Percentiles rank a stretch among this genome's conserved stretches.
Conservation (phyloP, 73 alveolate genomes). For the Blepharisma japonicum region DNA sequence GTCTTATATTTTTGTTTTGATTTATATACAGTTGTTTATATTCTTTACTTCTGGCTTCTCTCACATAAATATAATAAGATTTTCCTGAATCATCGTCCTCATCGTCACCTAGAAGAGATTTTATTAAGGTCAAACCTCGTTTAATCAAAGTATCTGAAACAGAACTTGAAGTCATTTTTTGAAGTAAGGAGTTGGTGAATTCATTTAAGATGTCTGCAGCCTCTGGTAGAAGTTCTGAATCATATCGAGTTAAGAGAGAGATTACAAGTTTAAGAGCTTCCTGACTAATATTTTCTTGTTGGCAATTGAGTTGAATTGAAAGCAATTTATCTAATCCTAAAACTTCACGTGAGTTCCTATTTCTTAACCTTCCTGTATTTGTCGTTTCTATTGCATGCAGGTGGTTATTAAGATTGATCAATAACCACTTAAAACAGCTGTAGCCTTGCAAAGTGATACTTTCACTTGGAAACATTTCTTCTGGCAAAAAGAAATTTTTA, state of each 20-base stretch:
- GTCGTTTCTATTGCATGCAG: neutral
- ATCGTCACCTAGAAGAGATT: slow-evolving; percentile 3
- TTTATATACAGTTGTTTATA: neutral
- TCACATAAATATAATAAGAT: neutral
- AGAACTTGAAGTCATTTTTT: neutral
- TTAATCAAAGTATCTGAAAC: neutral
- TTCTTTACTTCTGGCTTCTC: neutral
- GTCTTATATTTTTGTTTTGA: slow-evolving; percentile 7
- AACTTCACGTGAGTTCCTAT: neutral
- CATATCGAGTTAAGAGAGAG: neutral
- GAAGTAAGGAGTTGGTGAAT: neutral
- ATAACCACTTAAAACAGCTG: neutral
- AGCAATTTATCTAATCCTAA: slow-evolving; percentile 10
- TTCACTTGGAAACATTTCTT: neutral
- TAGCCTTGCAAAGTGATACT: neutral
- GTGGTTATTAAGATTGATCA: neutral
- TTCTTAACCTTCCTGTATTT: neutral
- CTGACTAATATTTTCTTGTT: neutral
- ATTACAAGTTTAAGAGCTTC: neutral
- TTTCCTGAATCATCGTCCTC: neutral
- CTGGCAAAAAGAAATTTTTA: neutral
- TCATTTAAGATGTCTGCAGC: neutral
- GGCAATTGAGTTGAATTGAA: neutral
- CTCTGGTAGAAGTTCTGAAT: neutral
- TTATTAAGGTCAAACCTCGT: neutral